Evolutionary conservation across 805 yeast species (phyloP).

Genomic region (Torulaspora delbrueckii): DNA sequence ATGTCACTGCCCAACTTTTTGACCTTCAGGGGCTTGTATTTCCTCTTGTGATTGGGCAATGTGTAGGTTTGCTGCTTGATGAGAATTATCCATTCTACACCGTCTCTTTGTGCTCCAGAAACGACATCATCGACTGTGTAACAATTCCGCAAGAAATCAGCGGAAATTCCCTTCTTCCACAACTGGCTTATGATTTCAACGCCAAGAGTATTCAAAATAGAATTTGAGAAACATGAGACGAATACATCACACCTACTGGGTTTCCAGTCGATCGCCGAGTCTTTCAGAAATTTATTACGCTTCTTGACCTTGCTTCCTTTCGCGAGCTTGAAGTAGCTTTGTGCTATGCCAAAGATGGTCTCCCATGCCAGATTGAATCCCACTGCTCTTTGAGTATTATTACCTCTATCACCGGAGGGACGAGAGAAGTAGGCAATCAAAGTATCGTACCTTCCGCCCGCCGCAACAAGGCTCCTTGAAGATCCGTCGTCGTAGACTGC

Average conservation of each 20-base stretch:
- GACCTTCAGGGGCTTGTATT: conserved; percentile 71
- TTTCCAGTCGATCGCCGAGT: conserved; percentile 43
- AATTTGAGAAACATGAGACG: conserved; percentile 61
- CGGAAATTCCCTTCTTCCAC: conserved; percentile 76
- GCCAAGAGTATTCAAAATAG: conserved; percentile 54
- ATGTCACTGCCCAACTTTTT: conserved; percentile 53
- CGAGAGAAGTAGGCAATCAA: conserved; percentile 64
- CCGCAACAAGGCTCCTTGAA: conserved; percentile 55
- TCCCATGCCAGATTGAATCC: conserved; percentile 85
- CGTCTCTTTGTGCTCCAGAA: conserved; percentile 58
- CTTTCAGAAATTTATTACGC: conserved; percentile 37
- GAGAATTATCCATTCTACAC: conserved; percentile 70
- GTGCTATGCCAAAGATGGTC: conserved; percentile 49
- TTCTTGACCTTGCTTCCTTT: conserved; percentile 31
- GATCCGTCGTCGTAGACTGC: conserved; percentile 62
- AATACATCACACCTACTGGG: conserved; percentile 75
- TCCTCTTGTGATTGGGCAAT: conserved; percentile 38
- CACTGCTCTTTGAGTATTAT: conserved; percentile 55
- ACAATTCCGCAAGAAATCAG: conserved; percentile 56
- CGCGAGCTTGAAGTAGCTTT: conserved; percentile 41
- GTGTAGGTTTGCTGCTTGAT: conserved; percentile 59
- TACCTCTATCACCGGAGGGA: conserved; percentile 38
- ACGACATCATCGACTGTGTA: conserved; percentile 59
- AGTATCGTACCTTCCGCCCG: conserved; percentile 91
- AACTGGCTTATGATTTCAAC: conserved; percentile 56